Evolutionary conservation across 2,329 filamentous ascomycete genomes (phyloP).

Genomic region (Coniochaeta prunicola): DNA sequence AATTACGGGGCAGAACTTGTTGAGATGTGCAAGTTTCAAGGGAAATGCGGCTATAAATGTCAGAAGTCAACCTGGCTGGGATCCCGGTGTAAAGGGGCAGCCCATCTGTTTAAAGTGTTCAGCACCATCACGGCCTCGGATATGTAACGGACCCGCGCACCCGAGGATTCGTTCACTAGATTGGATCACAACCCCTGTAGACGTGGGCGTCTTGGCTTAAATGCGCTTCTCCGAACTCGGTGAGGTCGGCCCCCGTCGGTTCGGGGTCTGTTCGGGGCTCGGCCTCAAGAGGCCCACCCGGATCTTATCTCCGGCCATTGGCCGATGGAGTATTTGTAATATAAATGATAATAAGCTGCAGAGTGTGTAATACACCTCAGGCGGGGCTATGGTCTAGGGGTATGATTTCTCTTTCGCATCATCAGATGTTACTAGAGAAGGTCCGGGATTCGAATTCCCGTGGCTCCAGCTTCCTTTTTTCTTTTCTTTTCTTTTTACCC

Average conservation of each 20-base stretch:
- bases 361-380: conserved; percentile 30
- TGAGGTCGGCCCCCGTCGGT: background rate
- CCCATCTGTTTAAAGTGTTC: background rate
- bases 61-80: background rate
- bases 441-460: conserved; percentile 1
- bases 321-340: no score
- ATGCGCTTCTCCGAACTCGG: background rate
- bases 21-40: no score
- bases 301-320: background rate
- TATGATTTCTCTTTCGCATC: conserved; percentile 4
- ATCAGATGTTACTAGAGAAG: background rate
- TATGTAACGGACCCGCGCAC: conserved; percentile 2
- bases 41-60: no score
- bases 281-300: background rate
- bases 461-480: background rate
- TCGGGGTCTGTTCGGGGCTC: background rate
- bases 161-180: background rate
- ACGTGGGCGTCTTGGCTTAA: background rate
- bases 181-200: background rate
- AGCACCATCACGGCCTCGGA: conserved; percentile 4
- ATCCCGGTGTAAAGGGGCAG: background rate
- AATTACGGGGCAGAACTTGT: background rate
- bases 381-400: conserved; percentile 1
- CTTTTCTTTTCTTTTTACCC: background rate
- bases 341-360: conserved; percentile 29